Percentiles rank a stretch among this genome's conserved stretches.
Conservation (phyloP, 208 protist species). For the Leptomonas pyrrhocoris region DNA sequence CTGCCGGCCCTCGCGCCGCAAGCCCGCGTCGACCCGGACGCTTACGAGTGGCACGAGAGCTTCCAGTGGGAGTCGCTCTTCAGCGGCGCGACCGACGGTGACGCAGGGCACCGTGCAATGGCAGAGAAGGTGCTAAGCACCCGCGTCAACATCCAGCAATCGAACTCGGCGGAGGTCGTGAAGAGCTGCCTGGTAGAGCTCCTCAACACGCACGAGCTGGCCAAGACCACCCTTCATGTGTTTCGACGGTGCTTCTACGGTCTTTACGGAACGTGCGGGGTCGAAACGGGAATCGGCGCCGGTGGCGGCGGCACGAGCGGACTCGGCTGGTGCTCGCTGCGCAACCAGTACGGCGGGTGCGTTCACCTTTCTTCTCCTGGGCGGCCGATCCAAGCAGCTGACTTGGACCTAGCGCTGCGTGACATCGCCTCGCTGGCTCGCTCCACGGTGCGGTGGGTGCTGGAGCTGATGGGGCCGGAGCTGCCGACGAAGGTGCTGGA, state of each 20-base stretch:
- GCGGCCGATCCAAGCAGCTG: conserved; percentile 43
- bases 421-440: conserved; percentile 77
- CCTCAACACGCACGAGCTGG: conserved; percentile 38
- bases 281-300: conserved; percentile 48
- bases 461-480: conserved; percentile 51
- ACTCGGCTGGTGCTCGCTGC: conserved; percentile 75
- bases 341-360: conserved; percentile 74
- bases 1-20: conserved; percentile 22
- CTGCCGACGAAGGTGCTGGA: conserved; percentile 34
- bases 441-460: conserved; percentile 68
- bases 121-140: conserved; percentile 5
- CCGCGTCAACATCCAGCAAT: conserved; percentile 25
- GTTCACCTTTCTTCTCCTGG: conserved; percentile 54
- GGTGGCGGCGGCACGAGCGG: conserved; percentile 29
- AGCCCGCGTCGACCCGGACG: conserved; percentile 24
- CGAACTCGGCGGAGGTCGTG: conserved; percentile 51
- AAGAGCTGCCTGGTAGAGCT: conserved; percentile 50
- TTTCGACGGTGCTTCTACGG: conserved; percentile 90
- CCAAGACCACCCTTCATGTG: conserved; percentile 51
- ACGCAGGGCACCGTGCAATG: neutral
- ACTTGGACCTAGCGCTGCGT: conserved; percentile 71
- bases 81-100: conserved; percentile 9
- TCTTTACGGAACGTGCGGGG: conserved; percentile 79
- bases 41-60: conserved; percentile 60
- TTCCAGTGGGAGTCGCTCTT: conserved; percentile 86